Conservation (phyloP, 495 filamentous ascomycete genomes). For the Penicillium crystallinum region DNA sequence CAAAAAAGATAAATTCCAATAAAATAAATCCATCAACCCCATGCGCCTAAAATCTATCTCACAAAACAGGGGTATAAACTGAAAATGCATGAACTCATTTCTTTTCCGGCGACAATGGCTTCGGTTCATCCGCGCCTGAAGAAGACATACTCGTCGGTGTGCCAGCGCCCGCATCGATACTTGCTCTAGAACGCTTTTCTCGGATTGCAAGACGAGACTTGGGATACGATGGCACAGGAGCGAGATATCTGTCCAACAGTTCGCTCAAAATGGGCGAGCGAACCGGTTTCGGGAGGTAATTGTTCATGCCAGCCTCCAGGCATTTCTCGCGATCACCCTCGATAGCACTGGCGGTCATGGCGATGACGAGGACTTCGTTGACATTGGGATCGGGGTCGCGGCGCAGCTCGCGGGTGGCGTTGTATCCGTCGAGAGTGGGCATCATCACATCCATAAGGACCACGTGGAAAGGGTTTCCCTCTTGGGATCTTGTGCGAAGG, state of each 20-base stretch:
- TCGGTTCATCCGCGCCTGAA: conserved; percentile 31
- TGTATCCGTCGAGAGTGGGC: conserved; percentile 91
- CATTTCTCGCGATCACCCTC: conserved; percentile 90
- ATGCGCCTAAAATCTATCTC: no score
- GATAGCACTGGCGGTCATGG: conserved; percentile 91
- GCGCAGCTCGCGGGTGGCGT: conserved; percentile 76
- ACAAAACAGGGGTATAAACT: conserved; percentile 22
- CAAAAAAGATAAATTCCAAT: conserved; percentile 1
- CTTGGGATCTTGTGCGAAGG: conserved; percentile 60
- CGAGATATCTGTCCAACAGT: conserved; percentile 67
- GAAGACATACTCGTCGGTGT: conserved; percentile 36
- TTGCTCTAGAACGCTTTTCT: conserved; percentile 27
- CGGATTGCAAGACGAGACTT: conserved; percentile 35
- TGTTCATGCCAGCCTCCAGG: conserved; percentile 89
- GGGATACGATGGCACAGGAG: conserved; percentile 44
- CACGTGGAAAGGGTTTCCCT: conserved; percentile 64
- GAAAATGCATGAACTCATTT: conserved; percentile 17
- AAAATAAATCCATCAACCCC: not conserved
- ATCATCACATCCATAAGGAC: conserved; percentile 96
- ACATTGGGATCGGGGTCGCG: conserved; percentile 68
- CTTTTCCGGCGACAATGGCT: conserved; percentile 7
- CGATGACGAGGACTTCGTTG: conserved; percentile 74
- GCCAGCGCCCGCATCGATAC: conserved; percentile 28
- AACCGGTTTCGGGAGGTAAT: conserved; percentile 90
- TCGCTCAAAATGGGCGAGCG: conserved; percentile 65